phyloP scores from a whole-genome alignment of 257 asterid genomes.

The Agastache rugosa region DNA sequence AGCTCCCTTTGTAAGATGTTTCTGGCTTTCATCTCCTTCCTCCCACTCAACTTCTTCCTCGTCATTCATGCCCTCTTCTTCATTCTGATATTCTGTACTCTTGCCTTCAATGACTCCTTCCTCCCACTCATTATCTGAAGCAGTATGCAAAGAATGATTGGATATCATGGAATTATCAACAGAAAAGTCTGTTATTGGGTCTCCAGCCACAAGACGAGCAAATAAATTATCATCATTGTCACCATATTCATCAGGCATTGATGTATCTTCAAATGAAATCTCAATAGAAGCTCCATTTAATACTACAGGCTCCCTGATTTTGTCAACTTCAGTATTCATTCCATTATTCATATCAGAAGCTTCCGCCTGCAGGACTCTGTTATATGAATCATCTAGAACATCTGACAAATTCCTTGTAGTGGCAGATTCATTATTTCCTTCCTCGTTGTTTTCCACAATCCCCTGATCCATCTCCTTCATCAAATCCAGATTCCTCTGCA shows the following conservation, averaged over 20 bases:
- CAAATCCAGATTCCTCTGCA: slow-evolving; percentile 92
- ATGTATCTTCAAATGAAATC: slow-evolving; percentile 75
- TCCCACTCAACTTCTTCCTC: slow-evolving; percentile 84
- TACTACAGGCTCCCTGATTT: slow-evolving; percentile 36
- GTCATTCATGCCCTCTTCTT: slow-evolving; percentile 49
- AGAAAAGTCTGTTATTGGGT: slow-evolving; percentile 51
- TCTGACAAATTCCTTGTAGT: slow-evolving; percentile 34
- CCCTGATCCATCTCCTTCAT: slow-evolving; percentile 84
- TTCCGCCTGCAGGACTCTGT: slow-evolving; percentile 39
- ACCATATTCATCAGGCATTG: slow-evolving; percentile 41
- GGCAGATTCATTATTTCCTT: slow-evolving; percentile 33
- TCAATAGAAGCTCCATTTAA: slow-evolving; percentile 63
- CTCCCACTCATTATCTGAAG: slow-evolving; percentile 78
- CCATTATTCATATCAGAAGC: slow-evolving; percentile 40
- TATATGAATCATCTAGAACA: slow-evolving; percentile 40
- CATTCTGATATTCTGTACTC: slow-evolving; percentile 35
- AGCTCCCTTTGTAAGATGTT: slow-evolving; percentile 56
- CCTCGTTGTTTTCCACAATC: slow-evolving; percentile 36
- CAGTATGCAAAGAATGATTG: slow-evolving; percentile 46
- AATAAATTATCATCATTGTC: slow-evolving; percentile 73
- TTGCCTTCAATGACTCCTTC: slow-evolving; percentile 61
- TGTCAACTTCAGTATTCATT: slow-evolving; percentile 39
- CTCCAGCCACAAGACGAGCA: slow-evolving; percentile 75
- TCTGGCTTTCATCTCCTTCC: slow-evolving; percentile 61
- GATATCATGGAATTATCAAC: slow-evolving; percentile 44